Percentiles rank a stretch among this genome's conserved stretches.
These are phyloP conservation scores for Aphanomyces stellatus DNA, from an alignment of 352 stramenopile genomes.

Conservation along the genomic window DNA sequence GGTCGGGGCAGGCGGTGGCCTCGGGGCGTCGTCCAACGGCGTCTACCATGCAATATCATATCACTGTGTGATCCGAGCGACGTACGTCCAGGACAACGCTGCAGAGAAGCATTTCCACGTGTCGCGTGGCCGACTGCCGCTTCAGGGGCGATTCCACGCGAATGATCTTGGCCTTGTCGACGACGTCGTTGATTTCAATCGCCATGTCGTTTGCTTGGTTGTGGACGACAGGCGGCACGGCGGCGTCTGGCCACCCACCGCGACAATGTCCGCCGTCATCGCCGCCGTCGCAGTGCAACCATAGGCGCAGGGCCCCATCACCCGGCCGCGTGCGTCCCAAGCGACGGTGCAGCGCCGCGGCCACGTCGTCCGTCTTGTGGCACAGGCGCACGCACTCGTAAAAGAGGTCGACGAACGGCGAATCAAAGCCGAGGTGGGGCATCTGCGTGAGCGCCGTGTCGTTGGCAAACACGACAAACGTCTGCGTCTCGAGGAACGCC, in stretches of 20 bases:
- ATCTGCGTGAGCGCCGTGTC: not conserved
- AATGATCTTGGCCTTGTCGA: not conserved
- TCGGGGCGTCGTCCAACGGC: too few relatives aligned
- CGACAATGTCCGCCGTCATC: too few relatives aligned
- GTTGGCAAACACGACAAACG: slow-evolving; percentile 12
- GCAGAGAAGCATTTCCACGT: slow-evolving; percentile 20
- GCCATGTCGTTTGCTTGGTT: not conserved
- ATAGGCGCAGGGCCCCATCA: not conserved
- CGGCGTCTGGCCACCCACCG: not conserved
- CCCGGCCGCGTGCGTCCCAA: not conserved
- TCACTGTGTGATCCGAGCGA: too few relatives aligned
- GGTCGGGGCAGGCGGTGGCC: not conserved
- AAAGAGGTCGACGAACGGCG: slow-evolving; percentile 15
- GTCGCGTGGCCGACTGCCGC: slow-evolving; percentile 10
- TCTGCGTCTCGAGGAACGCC: slow-evolving; percentile 4
- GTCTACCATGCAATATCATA: too few relatives aligned
- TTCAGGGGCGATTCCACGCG: slow-evolving; percentile 7
- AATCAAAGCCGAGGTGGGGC: not conserved
- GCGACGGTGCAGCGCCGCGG: not conserved
- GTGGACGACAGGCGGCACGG: not conserved
- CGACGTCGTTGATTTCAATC: not conserved
- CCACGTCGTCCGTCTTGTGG: not conserved
- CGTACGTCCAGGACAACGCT: not conserved
- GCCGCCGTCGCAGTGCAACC: not conserved
- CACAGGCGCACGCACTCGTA: not conserved